Evolutionary conservation across 2,329 filamentous ascomycete genomes (phyloP).

Genomic region (Fusarium robinianum): DNA sequence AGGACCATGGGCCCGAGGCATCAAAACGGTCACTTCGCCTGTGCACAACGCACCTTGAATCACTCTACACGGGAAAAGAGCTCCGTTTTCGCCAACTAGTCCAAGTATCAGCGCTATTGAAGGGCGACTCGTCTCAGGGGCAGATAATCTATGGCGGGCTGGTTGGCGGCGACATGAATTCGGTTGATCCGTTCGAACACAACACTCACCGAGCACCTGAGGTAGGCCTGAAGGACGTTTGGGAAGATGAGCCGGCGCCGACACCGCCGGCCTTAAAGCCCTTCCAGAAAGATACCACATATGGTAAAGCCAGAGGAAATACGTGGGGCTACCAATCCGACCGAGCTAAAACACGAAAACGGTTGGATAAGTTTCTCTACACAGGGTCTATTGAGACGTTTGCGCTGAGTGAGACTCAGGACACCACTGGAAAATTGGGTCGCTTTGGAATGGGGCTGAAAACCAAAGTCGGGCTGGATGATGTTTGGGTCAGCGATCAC

Average conservation of each 20-base stretch:
- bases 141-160: not conserved
- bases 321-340: constrained; percentile 6
- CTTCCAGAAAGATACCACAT: constrained; percentile 6
- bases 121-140: not conserved
- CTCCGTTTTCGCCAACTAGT: constrained; percentile 1
- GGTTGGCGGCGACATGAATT: constrained; percentile 18
- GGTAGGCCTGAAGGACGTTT: constrained; percentile 7
- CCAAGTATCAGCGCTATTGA: constrained; percentile 4
- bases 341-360: not conserved
- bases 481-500: constrained; percentile 8
- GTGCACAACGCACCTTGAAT: constrained; percentile 7
- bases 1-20: no score
- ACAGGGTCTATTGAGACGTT: constrained; percentile 4
- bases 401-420: constrained; percentile 1
- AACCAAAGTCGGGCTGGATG: constrained; percentile 4
- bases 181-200: constrained; percentile 2
- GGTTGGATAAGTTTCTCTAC: constrained; percentile 6
- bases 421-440: constrained; percentile 1
- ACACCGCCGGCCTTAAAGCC: not conserved
- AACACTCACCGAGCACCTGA: not conserved
- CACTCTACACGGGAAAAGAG: not conserved
- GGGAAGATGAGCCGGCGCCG: constrained; percentile 3
- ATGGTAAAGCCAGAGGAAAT: constrained; percentile 1
- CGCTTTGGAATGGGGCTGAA: constrained; percentile 4
- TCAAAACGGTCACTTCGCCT: no score